Percentiles rank a stretch among this genome's conserved stretches.
Conservation (phyloP, 2,329 filamentous ascomycete species). For the Clonostachys chloroleuca region DNA sequence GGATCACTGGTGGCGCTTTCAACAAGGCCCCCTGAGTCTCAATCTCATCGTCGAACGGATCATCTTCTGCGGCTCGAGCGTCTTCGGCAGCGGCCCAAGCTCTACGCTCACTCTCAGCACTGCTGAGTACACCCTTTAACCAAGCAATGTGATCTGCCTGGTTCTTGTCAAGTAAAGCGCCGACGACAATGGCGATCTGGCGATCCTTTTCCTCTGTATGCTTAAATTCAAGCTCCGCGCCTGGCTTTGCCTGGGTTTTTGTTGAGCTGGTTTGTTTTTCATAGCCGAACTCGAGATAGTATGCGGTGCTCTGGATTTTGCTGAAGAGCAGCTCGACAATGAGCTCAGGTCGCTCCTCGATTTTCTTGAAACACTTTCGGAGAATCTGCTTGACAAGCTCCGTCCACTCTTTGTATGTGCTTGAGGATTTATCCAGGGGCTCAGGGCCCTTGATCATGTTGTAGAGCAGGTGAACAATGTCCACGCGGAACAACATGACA, state of each 20-base stretch:
- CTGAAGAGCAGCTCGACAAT: conserved; percentile 93
- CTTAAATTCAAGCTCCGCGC: conserved; percentile 80
- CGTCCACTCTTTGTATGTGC: conserved; percentile 85
- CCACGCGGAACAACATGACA: conserved; percentile 83
- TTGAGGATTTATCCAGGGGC: conserved; percentile 61
- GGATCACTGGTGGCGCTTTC: conserved; percentile 22
- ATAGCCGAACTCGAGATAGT: conserved; percentile 86
- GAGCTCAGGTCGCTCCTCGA: conserved; percentile 79
- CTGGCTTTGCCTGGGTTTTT: conserved; percentile 59
- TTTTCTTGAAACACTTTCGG: conserved; percentile 75
- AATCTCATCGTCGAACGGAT: conserved; percentile 23
- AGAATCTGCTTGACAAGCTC: conserved; percentile 83
- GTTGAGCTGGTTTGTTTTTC: conserved; percentile 74
- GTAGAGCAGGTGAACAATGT: conserved; percentile 84
- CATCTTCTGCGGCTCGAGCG: conserved; percentile 40
- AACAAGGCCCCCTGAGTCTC: conserved; percentile 13
- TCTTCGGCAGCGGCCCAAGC: conserved; percentile 73
- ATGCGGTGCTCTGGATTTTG: conserved; percentile 78
- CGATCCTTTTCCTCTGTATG: conserved; percentile 62
- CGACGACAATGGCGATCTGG: conserved; percentile 76
- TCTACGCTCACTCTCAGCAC: conserved; percentile 67
- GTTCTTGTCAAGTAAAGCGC: conserved; percentile 74
- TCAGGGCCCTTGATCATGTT: conserved; percentile 88
- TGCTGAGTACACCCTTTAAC: conserved; percentile 68
- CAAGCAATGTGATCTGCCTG: conserved; percentile 74